A percentile compares a stretch with the other conserved stretches of the same genome.
These are phyloP conservation scores for Beta lomatogona DNA, from an alignment of 179 eudicot genomes.

Conservation along the genomic window DNA sequence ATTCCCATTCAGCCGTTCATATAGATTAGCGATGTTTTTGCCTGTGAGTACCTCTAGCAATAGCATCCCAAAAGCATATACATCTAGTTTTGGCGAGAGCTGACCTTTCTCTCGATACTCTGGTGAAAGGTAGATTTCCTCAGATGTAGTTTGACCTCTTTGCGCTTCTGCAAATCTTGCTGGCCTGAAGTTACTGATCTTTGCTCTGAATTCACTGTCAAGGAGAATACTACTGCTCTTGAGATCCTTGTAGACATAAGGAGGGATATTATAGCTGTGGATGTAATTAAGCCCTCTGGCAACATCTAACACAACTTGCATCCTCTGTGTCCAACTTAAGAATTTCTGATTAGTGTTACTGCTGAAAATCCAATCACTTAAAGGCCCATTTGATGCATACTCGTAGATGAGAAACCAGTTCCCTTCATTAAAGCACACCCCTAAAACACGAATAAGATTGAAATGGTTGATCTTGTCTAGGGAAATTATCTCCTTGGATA, in stretches of 20 bases:
- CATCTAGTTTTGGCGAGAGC: conserved; percentile 77
- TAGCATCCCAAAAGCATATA: conserved; percentile 73
- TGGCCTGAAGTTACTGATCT: conserved; percentile 68
- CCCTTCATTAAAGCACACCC: conserved; percentile 69
- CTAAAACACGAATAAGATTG: conserved; percentile 68
- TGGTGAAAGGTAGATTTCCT: conserved; percentile 75
- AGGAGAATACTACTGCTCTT: conserved; percentile 67
- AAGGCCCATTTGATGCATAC: conserved; percentile 69
- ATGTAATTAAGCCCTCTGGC: conserved; percentile 84
- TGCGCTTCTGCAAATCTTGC: conserved; percentile 57
- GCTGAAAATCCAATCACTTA: conserved; percentile 66
- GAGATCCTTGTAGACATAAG: conserved; percentile 70
- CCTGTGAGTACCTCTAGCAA: conserved; percentile 79
- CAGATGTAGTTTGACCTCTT: conserved; percentile 46
- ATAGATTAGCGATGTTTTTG: conserved; percentile 40
- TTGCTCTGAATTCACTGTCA: conserved; percentile 66
- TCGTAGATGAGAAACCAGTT: conserved; percentile 82
- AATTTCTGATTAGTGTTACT: conserved; percentile 37
- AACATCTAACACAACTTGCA: conserved; percentile 74
- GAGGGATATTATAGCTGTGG: conserved; percentile 72
- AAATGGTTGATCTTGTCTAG: conserved; percentile 78
- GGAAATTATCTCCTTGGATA: conserved; percentile 60
- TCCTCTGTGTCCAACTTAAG: conserved; percentile 70
- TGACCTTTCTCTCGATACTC: conserved; percentile 72
- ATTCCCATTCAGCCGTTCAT: conserved; percentile 38